Percentiles rank a stretch among this genome's conserved stretches.
Evolutionary conservation across 257 asterid species (phyloP).

Genomic region (Ocimum tenuiflorum): DNA sequence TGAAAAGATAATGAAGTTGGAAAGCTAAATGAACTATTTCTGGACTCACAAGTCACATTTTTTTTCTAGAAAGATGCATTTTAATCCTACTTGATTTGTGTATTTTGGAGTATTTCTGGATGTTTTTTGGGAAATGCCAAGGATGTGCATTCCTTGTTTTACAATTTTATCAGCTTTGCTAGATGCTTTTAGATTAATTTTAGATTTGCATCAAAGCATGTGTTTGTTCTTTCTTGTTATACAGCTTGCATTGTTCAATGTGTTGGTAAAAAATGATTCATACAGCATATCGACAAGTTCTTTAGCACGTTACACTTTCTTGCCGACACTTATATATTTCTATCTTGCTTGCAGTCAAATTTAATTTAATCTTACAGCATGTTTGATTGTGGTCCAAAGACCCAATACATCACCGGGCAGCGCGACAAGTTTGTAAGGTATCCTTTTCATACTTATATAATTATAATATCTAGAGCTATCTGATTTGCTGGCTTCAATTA

Average conservation of each 20-base stretch:
- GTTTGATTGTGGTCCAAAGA: constrained; percentile 76
- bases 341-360: constrained; percentile 42
- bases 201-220: background rate
- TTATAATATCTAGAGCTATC: background rate
- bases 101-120: constrained; percentile 9
- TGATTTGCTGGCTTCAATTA: no score
- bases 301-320: background rate
- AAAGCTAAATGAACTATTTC: background rate
- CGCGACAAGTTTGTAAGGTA: constrained; percentile 91
- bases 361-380: constrained; percentile 36
- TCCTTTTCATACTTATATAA: constrained; percentile 2
- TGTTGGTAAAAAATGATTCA: background rate
- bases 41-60: background rate
- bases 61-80: background rate
- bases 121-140: background rate
- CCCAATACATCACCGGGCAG: constrained; percentile 62
- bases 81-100: constrained; percentile 12
- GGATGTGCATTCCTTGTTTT: background rate
- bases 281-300: background rate
- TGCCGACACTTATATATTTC: constrained; percentile 5
- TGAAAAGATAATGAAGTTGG: background rate
- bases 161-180: background rate
- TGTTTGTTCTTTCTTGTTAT: background rate
- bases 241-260: background rate
- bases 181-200: background rate